A percentile compares a stretch with the other conserved stretches of the same genome.
phyloP scores from a whole-genome alignment of 305 asterid genomes.

The Solanum hybrid region DNA sequence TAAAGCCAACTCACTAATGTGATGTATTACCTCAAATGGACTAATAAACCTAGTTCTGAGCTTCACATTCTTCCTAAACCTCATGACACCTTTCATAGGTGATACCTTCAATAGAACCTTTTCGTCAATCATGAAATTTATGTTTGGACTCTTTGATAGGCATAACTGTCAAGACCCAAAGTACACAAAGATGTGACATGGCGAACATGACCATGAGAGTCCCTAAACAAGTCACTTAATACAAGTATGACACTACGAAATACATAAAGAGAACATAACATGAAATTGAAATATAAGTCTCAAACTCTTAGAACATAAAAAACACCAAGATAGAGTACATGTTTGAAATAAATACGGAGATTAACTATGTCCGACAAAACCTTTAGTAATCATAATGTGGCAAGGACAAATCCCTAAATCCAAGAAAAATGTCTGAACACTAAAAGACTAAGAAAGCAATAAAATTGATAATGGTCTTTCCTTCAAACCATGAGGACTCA shows the following conservation, averaged over 20 bases:
- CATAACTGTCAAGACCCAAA: not conserved
- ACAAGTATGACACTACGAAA: not conserved
- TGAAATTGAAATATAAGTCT: not conserved
- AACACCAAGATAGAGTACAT: too few species aligned
- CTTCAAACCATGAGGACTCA: too few species aligned
- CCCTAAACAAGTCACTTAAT: not conserved
- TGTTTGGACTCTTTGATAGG: not conserved
- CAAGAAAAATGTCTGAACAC: not conserved
- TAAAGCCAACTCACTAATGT: not conserved
- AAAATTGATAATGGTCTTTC: too few species aligned
- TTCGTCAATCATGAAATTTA: not conserved
- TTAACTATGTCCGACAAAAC: too few species aligned
- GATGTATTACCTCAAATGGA: not conserved
- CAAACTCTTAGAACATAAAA: too few species aligned
- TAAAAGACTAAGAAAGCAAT: not conserved
- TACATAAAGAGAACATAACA: not conserved
- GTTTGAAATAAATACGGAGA: too few species aligned
- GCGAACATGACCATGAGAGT: not conserved
- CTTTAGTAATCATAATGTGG: not conserved
- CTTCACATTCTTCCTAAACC: not conserved
- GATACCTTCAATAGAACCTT: not conserved
- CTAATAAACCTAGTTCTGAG: not conserved
- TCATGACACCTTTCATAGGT: not conserved
- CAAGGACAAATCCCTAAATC: not conserved
- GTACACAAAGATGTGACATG: not conserved